A percentile compares a stretch with the other conserved stretches of the same genome.
phyloP scores from a whole-genome alignment of 208 protist genomes.

The Trypanosoma grayi region DNA sequence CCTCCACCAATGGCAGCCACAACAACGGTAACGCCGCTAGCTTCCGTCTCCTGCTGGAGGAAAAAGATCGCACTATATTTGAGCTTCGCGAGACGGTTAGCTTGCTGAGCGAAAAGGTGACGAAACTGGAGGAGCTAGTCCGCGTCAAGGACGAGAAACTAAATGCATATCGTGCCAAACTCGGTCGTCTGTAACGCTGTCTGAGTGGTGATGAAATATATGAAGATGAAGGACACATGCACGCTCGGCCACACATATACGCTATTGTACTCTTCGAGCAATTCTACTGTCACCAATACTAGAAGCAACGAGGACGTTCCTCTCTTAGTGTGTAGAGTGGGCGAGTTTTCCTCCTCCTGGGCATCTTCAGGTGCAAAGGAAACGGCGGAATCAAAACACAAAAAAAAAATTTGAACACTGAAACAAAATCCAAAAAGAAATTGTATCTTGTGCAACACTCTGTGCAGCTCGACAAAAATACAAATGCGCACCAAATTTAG shows the following conservation, averaged over 20 bases:
- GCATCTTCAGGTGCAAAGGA: too few species aligned
- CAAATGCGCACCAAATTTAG: too few species aligned
- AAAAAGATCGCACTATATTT: conserved; percentile 91
- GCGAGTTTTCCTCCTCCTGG: too few species aligned
- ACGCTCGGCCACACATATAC: background rate
- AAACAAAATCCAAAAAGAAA: too few species aligned
- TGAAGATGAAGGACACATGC: background rate
- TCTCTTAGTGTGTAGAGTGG: too few species aligned
- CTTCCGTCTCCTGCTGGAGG: conserved; percentile 58
- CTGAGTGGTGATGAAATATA: background rate
- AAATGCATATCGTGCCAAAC: conserved; percentile 63
- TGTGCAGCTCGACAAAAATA: too few species aligned
- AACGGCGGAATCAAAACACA: too few species aligned
- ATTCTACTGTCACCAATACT: background rate
- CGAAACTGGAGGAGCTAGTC: conserved; percentile 95
- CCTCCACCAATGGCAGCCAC: background rate
- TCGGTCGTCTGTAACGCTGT: conserved; percentile 32
- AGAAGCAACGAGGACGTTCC: background rate
- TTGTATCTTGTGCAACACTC: conserved; percentile 13
- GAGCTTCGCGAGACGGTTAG: conserved; percentile 89
- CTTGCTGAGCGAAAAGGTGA: conserved; percentile 91
- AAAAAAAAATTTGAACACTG: too few species aligned
- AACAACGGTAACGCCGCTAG: conserved; percentile 16
- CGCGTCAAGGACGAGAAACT: conserved; percentile 96
- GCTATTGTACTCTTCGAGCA: background rate